Base-by-base conservation (phyloP, 805 yeast genomes). In the Candida sakaeoensis region DNA sequence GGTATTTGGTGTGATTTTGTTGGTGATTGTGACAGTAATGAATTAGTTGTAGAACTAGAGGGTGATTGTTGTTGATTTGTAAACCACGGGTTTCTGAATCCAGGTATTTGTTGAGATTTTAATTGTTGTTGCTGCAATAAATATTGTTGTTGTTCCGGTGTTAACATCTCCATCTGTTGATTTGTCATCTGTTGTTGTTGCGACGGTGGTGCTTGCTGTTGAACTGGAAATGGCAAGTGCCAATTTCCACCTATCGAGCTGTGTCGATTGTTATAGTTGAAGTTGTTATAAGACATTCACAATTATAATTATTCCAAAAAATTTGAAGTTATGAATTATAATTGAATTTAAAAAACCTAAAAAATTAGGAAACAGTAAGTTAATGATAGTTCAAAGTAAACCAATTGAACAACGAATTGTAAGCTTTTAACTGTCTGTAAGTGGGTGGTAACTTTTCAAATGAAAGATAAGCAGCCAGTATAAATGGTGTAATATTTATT, bases 11-110 rank as follows among this genome's bases (percentile, higher is more conserved):
- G 48, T 53, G 26, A 52, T 42, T 38, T 58, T 17, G 65, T 60
- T 13, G 65, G 67, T 22, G 61, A 49, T 28, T 52, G 59, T 10
- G 54, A 42, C 28, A 48, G 13, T n/a, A 33, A 19, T n/a, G 39
- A 21, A 13, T 13, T 26, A 10, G 35, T 16, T 2, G 33, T 19
- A 5, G 44, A 41, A 17, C 43, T 34, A 24, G 15, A 41, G 18
- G 26, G 43, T 15, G 31, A 21, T 29, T 47, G 53, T 17, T 42
- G 50, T 17, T 47, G 48, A 6, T 62, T 51, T 18, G 65, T 57
- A 48, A 54, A 67, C 73, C 73, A 68, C n/a, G 73, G 73, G 39
- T 68, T 68, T 26, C 72, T 49, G 45, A 68, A 68, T 18, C 71
- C 71, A 10, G 61, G 55, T 23, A 47, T 37, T 26, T 37, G 45